phyloP scores from a whole-genome alignment of 768 basidiomycete species.

The Amanita muscaria region DNA sequence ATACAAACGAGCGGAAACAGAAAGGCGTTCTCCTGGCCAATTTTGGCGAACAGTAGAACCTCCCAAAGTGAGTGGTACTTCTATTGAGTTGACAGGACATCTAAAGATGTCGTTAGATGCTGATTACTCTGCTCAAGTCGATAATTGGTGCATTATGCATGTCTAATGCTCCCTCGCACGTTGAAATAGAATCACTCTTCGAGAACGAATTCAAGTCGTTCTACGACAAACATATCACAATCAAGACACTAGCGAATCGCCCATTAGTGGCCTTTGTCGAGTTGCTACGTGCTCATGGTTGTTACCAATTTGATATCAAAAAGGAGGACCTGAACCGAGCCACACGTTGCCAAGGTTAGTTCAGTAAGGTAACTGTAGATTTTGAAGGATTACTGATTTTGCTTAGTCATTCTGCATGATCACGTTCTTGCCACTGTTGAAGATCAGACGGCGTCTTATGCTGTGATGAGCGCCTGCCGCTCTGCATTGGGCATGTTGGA shows the following conservation, averaged over 20 bases:
- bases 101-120: slow-evolving; percentile 32
- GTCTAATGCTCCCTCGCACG: slow-evolving; percentile 58
- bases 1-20: slow-evolving; percentile 34
- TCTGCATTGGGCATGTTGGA: slow-evolving; percentile 65
- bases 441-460: slow-evolving; percentile 40
- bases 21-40: slow-evolving; percentile 49
- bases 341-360: slow-evolving; percentile 47
- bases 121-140: slow-evolving; percentile 78
- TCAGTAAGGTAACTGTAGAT: neutral
- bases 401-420: slow-evolving; percentile 59
- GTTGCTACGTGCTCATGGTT: slow-evolving; percentile 62
- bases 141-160: slow-evolving; percentile 73
- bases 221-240: slow-evolving; percentile 64
- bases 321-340: slow-evolving; percentile 37
- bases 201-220: slow-evolving; percentile 66
- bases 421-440: slow-evolving; percentile 50
- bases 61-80: slow-evolving; percentile 50
- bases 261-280: slow-evolving; percentile 72
- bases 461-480: slow-evolving; percentile 52
- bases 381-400: neutral
- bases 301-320: slow-evolving; percentile 52
- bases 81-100: neutral
- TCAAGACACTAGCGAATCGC: slow-evolving; percentile 66
- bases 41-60: slow-evolving; percentile 74
- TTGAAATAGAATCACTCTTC: slow-evolving; percentile 58